Evolutionary conservation across 2,329 filamentous ascomycete genomes (phyloP).

Genomic region (Sclerotinia borealis): DNA sequence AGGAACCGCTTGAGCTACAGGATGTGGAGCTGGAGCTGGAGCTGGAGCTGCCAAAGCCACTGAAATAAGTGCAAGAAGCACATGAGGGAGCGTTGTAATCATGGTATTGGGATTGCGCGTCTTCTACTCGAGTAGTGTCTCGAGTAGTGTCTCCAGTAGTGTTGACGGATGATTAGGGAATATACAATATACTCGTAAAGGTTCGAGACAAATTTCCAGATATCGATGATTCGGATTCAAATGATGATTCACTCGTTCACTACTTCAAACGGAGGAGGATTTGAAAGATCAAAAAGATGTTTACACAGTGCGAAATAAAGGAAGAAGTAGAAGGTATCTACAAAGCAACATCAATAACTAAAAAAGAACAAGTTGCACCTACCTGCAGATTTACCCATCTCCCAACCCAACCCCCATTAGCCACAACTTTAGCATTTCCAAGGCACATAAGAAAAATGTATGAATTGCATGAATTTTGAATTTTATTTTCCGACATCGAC

Average conservation of each 20-base stretch:
- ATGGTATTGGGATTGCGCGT: neutral
- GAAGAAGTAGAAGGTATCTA: neutral
- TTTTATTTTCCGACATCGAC: neutral
- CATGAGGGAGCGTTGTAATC: constrained; percentile 6
- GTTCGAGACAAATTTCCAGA: neutral
- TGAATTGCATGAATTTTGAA: neutral
- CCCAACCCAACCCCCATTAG: neutral
- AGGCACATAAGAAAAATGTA: neutral
- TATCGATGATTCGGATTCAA: too few relatives aligned
- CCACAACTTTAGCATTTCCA: neutral
- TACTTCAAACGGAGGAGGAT: neutral
- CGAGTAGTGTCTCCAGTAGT: too few relatives aligned
- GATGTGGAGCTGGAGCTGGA: constrained; percentile 23
- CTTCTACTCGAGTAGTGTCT: too few relatives aligned
- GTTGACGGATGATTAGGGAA: neutral
- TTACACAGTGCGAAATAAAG: neutral
- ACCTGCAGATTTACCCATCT: neutral
- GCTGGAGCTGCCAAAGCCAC: constrained; percentile 25
- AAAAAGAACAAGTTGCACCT: neutral
- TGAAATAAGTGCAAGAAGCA: constrained; percentile 22
- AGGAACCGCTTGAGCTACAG: constrained; percentile 25
- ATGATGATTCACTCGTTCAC: neutral
- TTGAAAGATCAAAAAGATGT: neutral
- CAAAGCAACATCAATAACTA: neutral
- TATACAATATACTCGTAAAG: too few relatives aligned